Conservation (phyloP, 495 filamentous ascomycete genomes). For the Cryomyces minteri region DNA sequence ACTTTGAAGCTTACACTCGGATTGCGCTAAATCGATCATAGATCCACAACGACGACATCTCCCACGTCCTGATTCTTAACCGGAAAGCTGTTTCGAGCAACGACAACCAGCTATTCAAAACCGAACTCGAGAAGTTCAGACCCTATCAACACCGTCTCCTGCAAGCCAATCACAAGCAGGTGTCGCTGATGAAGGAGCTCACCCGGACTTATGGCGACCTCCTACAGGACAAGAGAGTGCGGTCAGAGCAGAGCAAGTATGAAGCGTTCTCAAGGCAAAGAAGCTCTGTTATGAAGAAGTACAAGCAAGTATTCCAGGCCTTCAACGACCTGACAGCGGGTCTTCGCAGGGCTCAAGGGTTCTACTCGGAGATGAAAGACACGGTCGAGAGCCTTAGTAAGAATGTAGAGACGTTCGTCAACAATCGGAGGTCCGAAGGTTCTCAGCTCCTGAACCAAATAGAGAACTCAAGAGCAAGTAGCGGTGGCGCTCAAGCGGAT, state of each 20-base stretch:
- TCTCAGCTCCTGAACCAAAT: constrained; percentile 78
- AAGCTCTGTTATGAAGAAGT: constrained; percentile 62
- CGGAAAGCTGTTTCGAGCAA: constrained; percentile 84
- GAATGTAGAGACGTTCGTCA: constrained; percentile 94
- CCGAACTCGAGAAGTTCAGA: constrained; percentile 89
- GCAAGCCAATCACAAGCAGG: constrained; percentile 87
- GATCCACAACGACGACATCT: constrained; percentile 94
- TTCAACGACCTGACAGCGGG: constrained; percentile 84
- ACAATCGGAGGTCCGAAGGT: constrained; percentile 81
- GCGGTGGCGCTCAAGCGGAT: constrained; percentile 58
- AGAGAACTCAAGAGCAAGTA: constrained; percentile 53
- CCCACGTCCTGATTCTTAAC: constrained; percentile 89
- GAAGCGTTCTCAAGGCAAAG: constrained; percentile 73
- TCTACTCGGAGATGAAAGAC: constrained; percentile 91
- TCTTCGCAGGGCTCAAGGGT: constrained; percentile 66
- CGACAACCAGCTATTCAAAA: constrained; percentile 78
- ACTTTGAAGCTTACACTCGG: constrained; percentile 1
- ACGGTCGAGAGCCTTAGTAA: constrained; percentile 88
- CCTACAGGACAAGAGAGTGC: constrained; percentile 84
- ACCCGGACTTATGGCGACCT: constrained; percentile 75
- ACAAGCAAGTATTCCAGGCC: constrained; percentile 81
- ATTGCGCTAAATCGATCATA: constrained; percentile 15
- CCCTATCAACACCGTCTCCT: constrained; percentile 81
- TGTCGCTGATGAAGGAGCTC: constrained; percentile 84
- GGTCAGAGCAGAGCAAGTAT: constrained; percentile 86